A percentile compares a stretch with the other conserved stretches of the same genome.
Conservation (phyloP, 2,329 filamentous ascomycete species). For the Neonectria neomacrospora region DNA sequence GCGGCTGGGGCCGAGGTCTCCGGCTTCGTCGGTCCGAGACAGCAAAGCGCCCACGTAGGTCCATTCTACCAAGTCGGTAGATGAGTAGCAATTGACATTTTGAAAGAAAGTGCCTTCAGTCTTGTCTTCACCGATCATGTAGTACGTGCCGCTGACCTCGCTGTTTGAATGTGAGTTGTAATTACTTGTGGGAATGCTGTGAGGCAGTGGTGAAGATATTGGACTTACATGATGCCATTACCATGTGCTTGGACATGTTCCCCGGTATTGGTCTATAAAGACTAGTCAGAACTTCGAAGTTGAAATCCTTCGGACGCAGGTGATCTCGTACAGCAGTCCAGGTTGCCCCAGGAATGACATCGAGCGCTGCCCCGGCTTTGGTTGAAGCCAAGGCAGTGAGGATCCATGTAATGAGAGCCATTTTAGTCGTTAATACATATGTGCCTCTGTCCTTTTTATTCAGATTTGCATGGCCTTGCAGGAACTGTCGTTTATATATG, state of each 20-base stretch:
- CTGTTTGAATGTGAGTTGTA: constrained; percentile 5
- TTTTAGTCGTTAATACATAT: not conserved
- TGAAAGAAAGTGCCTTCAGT: constrained; percentile 69
- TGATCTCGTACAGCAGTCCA: constrained; percentile 55
- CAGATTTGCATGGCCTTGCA: not conserved
- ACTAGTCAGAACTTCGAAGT: not conserved
- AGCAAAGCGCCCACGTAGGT: constrained; percentile 69
- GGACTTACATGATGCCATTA: constrained; percentile 65
- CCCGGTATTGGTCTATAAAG: constrained; percentile 54
- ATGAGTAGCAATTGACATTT: constrained; percentile 75
- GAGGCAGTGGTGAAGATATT: accelerated
- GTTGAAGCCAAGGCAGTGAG: not conserved
- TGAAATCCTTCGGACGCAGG: not conserved
- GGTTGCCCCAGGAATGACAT: constrained; percentile 56
- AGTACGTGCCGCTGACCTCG: constrained; percentile 65
- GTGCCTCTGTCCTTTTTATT: not conserved
- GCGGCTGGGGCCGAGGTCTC: constrained; percentile 69
- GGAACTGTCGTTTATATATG: not conserved
- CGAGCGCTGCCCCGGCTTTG: not conserved
- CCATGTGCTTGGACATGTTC: constrained; percentile 75
- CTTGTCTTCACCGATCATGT: constrained; percentile 78
- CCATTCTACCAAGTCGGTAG: constrained; percentile 72
- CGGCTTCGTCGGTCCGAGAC: constrained; percentile 55
- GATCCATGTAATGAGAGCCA: not conserved
- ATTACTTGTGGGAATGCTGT: not conserved